A percentile compares a stretch with the other conserved stretches of the same genome.
phyloP scores from a whole-genome alignment of 495 filamentous ascomycete species.

The Penicillium cosmopolitanum region DNA sequence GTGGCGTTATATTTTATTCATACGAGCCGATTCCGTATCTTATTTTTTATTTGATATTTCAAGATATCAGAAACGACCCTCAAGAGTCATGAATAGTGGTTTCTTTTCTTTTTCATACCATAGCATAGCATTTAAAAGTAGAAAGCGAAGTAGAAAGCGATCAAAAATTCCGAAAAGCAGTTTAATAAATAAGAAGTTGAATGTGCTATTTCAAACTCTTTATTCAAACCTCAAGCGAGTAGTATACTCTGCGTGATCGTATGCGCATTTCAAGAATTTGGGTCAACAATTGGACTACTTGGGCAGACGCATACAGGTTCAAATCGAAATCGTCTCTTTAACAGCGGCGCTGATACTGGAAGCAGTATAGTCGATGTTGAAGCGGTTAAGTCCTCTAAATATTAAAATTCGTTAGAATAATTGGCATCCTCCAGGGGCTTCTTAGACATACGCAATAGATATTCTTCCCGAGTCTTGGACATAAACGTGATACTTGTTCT shows the following conservation, averaged over 20 bases:
- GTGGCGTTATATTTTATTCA: no score
- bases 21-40: no score
- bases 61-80: not conserved
- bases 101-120: not conserved
- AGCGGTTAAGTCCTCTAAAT: slow-evolving; percentile 18
- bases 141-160: not conserved
- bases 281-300: not conserved
- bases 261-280: not conserved
- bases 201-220: not conserved
- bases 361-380: slow-evolving; percentile 20
- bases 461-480: slow-evolving; percentile 23
- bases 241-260: not conserved
- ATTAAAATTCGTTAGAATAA: not conserved
- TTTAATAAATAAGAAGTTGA: not conserved
- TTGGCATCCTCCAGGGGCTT: not conserved
- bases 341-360: slow-evolving; percentile 20
- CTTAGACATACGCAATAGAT: slow-evolving; percentile 20
- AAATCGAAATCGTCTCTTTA: slow-evolving; percentile 8
- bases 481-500: slow-evolving; percentile 19
- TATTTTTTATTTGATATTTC: not conserved
- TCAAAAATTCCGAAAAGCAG: no score
- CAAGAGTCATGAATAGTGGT: not conserved
- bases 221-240: not conserved
- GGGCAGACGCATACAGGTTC: not conserved
- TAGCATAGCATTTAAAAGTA: not conserved